Evolutionary conservation across 306 rosid species (phyloP).

Genomic region (Sicyos baderoa): DNA sequence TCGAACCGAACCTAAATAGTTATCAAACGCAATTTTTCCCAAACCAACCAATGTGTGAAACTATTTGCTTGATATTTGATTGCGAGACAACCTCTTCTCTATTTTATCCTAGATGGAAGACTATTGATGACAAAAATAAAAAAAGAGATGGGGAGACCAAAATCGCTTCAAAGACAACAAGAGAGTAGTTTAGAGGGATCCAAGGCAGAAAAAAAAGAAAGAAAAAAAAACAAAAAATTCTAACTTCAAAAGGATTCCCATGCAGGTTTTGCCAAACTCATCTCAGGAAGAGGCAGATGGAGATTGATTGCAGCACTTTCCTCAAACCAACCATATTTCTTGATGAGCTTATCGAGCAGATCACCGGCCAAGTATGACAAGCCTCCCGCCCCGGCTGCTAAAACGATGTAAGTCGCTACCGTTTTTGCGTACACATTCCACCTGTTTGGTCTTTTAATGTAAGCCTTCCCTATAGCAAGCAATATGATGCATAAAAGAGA

Average conservation of each 20-base stretch:
- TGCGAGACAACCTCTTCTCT: no score
- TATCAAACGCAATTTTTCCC: no score
- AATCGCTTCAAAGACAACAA: background rate
- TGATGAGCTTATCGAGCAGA: constrained; percentile 29
- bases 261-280: constrained; percentile 18
- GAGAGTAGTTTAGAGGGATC: background rate
- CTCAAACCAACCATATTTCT: constrained; percentile 49
- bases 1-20: no score
- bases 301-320: constrained; percentile 16
- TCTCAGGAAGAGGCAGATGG: constrained; percentile 23
- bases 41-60: no score
- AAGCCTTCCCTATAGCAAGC: constrained; percentile 54
- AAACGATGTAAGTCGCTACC: constrained; percentile 32
- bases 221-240: background rate
- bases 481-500: constrained; percentile 54
- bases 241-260: constrained; percentile 29
- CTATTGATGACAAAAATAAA: background rate
- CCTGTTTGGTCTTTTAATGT: constrained; percentile 32
- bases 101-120: background rate
- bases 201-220: background rate
- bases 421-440: constrained; percentile 36
- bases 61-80: no score
- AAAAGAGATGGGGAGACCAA: background rate
- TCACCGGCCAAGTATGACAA: constrained; percentile 54
- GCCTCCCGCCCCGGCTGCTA: constrained; percentile 45